These are phyloP conservation scores for Bipolaris zeicola DNA, from an alignment of 2,329 filamentous ascomycete genomes.

Conservation along the genomic window DNA sequence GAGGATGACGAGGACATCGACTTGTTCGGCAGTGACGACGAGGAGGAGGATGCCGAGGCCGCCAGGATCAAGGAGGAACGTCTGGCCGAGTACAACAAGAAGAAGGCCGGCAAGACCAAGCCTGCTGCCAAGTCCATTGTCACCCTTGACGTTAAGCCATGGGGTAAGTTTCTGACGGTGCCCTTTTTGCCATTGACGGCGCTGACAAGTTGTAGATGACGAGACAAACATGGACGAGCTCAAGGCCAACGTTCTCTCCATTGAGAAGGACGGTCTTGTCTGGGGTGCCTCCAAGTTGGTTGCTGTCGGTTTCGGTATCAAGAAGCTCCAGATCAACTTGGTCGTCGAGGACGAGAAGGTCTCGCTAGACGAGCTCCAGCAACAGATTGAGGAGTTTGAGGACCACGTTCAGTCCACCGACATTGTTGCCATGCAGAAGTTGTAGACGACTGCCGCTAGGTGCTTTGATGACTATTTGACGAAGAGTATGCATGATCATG, in stretches of 20 bases:
- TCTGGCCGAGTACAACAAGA: constrained; percentile 91
- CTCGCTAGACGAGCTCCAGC: constrained; percentile 83
- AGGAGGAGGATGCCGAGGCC: constrained; percentile 72
- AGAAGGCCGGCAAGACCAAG: constrained; percentile 96
- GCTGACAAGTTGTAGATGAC: constrained; percentile 65
- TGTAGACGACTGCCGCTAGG: constrained; percentile 36
- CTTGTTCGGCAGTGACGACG: constrained; percentile 90
- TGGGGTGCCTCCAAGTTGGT: constrained; percentile 94
- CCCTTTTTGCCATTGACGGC: background rate
- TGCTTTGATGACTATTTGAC: constrained; percentile 19
- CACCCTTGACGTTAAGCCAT: constrained; percentile 96
- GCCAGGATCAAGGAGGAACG: constrained; percentile 84
- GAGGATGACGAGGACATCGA: constrained; percentile 74
- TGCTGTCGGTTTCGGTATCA: constrained; percentile 94
- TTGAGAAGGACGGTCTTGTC: constrained; percentile 91
- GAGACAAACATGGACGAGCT: constrained; percentile 90
- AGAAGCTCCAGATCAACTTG: constrained; percentile 98
- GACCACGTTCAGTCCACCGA: constrained; percentile 97
- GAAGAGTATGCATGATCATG: constrained; percentile 27
- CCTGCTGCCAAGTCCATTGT: constrained; percentile 93
- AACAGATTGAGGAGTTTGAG: constrained; percentile 83
- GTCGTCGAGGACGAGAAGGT: constrained; percentile 98
- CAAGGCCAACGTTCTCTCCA: constrained; percentile 78
- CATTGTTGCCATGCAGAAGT: constrained; percentile 66
- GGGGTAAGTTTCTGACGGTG: constrained; percentile 70